A percentile compares a stretch with the other conserved stretches of the same genome.
Evolutionary conservation across 257 asterid species (phyloP).

Genomic region (Solanum lycopersicoides): DNA sequence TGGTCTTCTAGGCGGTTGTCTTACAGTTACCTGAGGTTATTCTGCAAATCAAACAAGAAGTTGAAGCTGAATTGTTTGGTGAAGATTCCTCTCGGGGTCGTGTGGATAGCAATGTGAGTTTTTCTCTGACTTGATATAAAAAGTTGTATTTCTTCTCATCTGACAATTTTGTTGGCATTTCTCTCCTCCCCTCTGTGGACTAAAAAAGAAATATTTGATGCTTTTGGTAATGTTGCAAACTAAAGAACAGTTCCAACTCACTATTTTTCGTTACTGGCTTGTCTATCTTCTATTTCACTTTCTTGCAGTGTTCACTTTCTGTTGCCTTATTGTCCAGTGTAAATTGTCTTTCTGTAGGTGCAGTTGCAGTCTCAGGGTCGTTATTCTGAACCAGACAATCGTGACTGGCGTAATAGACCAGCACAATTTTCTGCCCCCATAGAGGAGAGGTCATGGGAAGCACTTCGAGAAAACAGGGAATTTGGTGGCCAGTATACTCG

Average conservation of each 20-base stretch:
- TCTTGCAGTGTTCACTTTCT: background rate
- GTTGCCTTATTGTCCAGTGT: background rate
- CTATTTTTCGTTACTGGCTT: background rate
- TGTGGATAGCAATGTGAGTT: conserved; percentile 67
- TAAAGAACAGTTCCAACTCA: background rate
- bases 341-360: conserved; percentile 9
- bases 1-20: conserved; percentile 35
- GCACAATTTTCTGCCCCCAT: conserved; percentile 21
- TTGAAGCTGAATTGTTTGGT: conserved; percentile 77
- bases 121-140: background rate
- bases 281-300: background rate
- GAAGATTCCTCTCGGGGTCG: conserved; percentile 59
- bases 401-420: conserved; percentile 53
- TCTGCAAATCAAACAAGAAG: conserved; percentile 61
- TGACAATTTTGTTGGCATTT: background rate
- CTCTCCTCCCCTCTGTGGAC: background rate
- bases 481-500: conserved; percentile 10
- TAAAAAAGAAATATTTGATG: background rate
- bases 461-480: conserved; percentile 32
- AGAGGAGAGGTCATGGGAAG: conserved; percentile 40
- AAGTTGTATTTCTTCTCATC: background rate
- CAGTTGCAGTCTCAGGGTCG: conserved; percentile 36
- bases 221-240: background rate
- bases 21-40: conserved; percentile 46
- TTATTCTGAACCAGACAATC: conserved; percentile 55